Conservation (phyloP, 148 eudicot genomes). For the Rhododendron simsii region DNA sequence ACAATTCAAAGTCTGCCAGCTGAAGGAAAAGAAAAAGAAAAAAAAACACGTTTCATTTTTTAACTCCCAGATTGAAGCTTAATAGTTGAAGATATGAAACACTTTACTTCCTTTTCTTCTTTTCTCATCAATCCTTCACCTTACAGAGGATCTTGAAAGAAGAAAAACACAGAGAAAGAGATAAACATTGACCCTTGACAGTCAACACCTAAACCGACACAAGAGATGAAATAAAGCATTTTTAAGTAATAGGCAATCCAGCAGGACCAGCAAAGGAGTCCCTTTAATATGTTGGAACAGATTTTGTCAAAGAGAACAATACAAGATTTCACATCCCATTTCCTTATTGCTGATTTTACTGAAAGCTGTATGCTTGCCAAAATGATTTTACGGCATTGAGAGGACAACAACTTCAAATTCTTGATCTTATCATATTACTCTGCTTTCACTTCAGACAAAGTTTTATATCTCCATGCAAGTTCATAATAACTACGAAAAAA, state of each 20-base stretch:
- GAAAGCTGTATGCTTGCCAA: not conserved
- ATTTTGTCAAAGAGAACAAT: not conserved
- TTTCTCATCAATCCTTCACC: not conserved
- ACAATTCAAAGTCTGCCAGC: not conserved
- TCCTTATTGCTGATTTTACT: not conserved
- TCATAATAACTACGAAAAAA: not conserved
- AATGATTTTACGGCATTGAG: not conserved
- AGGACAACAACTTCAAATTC: not conserved
- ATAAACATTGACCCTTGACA: not conserved
- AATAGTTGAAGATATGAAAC: not conserved
- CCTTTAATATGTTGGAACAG: not conserved
- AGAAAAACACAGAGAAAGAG: not conserved
- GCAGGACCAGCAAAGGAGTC: not conserved
- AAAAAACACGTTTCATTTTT: not conserved
- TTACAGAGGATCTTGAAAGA: not conserved
- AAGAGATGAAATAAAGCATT: not conserved
- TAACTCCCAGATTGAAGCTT: constrained; percentile 1
- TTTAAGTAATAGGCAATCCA: not conserved
- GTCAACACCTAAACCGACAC: not conserved
- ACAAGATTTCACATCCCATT: not conserved
- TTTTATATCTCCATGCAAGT: not conserved
- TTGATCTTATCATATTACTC: not conserved
- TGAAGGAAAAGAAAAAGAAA: not conserved
- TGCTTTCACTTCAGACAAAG: not conserved
- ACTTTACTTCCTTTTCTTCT: not conserved